Percentiles rank a stretch among this genome's conserved stretches.
Evolutionary conservation across 345 rosid species (phyloP).

Genomic region (Corchorus olitorius): DNA sequence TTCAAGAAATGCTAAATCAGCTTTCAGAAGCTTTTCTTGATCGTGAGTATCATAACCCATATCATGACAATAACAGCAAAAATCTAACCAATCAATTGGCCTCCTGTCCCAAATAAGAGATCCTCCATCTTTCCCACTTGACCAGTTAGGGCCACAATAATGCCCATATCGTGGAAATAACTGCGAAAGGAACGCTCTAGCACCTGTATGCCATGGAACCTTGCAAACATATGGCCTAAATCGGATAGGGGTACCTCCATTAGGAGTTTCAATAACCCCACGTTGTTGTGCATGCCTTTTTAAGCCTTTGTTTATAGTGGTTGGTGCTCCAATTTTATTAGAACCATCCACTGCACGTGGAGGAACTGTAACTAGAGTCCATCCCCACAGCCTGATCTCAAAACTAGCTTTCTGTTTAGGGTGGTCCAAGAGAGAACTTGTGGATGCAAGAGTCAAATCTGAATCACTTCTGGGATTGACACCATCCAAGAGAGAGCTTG

Average conservation of each 20-base stretch:
- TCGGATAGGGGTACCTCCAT: conserved; percentile 41
- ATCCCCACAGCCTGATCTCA: conserved; percentile 54
- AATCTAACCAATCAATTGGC: conserved; percentile 96
- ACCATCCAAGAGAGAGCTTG: neutral
- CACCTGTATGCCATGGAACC: conserved; percentile 96
- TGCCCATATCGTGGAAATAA: conserved; percentile 93
- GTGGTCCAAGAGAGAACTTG: conserved; percentile 29
- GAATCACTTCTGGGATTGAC: too few relatives aligned
- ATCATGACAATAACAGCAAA: conserved; percentile 96
- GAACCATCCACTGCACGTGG: conserved; percentile 46
- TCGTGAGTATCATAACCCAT: conserved; percentile 93
- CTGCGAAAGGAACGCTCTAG: conserved; percentile 85
- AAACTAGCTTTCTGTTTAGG: conserved; percentile 36
- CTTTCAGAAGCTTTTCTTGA: conserved; percentile 80
- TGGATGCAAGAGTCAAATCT: too few relatives aligned
- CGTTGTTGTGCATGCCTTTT: conserved; percentile 47
- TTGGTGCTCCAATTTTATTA: conserved; percentile 46
- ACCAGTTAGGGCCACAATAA: conserved; percentile 99
- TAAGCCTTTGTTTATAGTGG: conserved; percentile 65
- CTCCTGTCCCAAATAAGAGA: conserved; percentile 87
- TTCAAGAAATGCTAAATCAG: conserved; percentile 85
- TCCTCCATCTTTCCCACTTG: conserved; percentile 90
- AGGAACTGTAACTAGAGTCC: conserved; percentile 59
- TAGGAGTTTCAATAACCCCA: conserved; percentile 23
- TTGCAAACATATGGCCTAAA: conserved; percentile 92